Evolutionary conservation across 2,329 filamentous ascomycete species (phyloP).

Genomic region (Xylariaceae sp.): DNA sequence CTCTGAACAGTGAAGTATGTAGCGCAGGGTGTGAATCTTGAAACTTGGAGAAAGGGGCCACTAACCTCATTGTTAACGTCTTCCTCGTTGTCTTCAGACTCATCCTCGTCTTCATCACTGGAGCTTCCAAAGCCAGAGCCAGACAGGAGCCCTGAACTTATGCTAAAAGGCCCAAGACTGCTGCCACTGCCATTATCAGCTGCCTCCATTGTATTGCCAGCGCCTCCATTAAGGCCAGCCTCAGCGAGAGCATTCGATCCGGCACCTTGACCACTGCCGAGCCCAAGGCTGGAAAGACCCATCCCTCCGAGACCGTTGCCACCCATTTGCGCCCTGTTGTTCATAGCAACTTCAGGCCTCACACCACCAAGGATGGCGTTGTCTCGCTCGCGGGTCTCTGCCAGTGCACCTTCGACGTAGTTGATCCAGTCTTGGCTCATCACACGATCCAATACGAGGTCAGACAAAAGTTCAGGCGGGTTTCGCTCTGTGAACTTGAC

Average conservation of each 20-base stretch:
- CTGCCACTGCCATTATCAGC: constrained; percentile 59
- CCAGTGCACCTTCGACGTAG: constrained; percentile 89
- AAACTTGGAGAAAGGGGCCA: constrained; percentile 29
- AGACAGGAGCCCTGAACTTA: constrained; percentile 71
- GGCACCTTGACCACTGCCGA: constrained; percentile 34
- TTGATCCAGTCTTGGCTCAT: constrained; percentile 89
- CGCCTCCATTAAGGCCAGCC: constrained; percentile 72
- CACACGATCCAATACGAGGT: constrained; percentile 80
- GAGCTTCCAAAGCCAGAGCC: constrained; percentile 87
- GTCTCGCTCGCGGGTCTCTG: constrained; percentile 91
- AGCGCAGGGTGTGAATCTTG: not conserved
- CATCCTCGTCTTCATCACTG: constrained; percentile 94
- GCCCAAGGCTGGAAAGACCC: constrained; percentile 47
- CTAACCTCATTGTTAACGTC: constrained; percentile 68
- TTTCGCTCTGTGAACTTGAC: constrained; percentile 97
- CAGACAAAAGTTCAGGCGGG: constrained; percentile 81
- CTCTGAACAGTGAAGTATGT: not conserved
- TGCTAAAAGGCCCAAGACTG: constrained; percentile 69
- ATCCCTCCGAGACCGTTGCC: constrained; percentile 47
- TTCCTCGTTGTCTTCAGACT: constrained; percentile 81
- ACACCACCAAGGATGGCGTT: constrained; percentile 98
- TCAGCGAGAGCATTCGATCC: constrained; percentile 73
- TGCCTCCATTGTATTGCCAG: constrained; percentile 54
- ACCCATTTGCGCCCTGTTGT: constrained; percentile 65
- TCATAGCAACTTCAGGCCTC: constrained; percentile 83